These are phyloP conservation scores for Glomus cerebriforme DNA, from an alignment of 192 early-diverging fungal species.

Conservation along the genomic window DNA sequence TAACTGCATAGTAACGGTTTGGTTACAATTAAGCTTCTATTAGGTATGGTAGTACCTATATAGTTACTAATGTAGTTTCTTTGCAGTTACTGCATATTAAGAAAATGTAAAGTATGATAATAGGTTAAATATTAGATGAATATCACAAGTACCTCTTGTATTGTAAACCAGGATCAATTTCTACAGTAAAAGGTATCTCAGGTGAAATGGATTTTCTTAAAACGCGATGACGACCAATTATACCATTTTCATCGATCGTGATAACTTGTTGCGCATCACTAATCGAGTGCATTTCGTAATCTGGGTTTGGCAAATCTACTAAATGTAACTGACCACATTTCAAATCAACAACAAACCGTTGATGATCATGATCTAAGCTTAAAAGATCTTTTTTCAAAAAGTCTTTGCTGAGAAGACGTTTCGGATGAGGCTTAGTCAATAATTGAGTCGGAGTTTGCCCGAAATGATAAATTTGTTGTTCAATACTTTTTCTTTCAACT, in stretches of 20 bases:
- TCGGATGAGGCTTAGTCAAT: constrained; percentile 83
- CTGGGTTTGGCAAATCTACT: constrained; percentile 14
- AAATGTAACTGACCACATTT: constrained; percentile 4
- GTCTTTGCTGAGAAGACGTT: constrained; percentile 30
- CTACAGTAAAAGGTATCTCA: constrained; percentile 30
- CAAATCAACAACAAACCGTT: constrained; percentile 26
- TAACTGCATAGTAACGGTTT: too few relatives aligned
- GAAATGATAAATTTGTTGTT: constrained; percentile 82
- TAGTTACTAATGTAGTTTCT: too few relatives aligned
- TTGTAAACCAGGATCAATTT: constrained; percentile 25
- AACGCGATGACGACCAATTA: constrained; percentile 25
- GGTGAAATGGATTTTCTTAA: neutral
- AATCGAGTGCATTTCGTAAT: neutral
- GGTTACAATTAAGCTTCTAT: too few relatives aligned
- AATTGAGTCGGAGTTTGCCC: constrained; percentile 92
- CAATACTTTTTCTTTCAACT: constrained; percentile 67
- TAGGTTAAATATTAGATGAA: neutral
- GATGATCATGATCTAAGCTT: constrained; percentile 5
- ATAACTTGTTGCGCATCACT: constrained; percentile 23
- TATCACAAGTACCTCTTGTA: constrained; percentile 14
- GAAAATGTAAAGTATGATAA: too few relatives aligned
- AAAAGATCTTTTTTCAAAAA: constrained; percentile 30
- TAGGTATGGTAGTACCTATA: too few relatives aligned
- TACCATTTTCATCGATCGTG: constrained; percentile 28
- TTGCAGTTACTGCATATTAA: too few relatives aligned